Percentiles rank a stretch among this genome's conserved stretches.
Evolutionary conservation across 1,284 basidiomycete genomes (phyloP).

Genomic region (Malassezia globosa): DNA sequence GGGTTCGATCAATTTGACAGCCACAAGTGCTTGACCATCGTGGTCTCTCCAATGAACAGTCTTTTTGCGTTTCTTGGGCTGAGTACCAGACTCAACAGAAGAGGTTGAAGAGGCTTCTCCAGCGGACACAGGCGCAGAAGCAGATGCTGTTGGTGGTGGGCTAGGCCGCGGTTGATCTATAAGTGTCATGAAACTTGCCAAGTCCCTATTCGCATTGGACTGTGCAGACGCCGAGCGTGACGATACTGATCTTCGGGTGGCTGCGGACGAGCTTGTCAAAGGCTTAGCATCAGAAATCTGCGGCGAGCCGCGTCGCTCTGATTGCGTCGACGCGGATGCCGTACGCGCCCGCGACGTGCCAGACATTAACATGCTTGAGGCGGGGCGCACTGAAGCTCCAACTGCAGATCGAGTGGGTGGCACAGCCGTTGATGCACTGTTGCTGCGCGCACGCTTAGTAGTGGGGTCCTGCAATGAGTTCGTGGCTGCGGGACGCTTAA

Average conservation of each 20-base stretch:
- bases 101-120: neutral
- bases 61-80: slow-evolving; percentile 22
- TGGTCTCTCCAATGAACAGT: slow-evolving; percentile 28
- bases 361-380: neutral
- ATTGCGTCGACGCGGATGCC: neutral
- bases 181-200: slow-evolving; percentile 20
- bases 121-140: neutral
- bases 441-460: slow-evolving; percentile 2
- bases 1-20: slow-evolving; percentile 25
- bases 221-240: neutral
- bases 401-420: neutral
- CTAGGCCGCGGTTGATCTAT: slow-evolving; percentile 9
- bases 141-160: neutral
- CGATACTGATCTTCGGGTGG: slow-evolving; percentile 3
- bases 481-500: slow-evolving; percentile 8
- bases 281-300: slow-evolving; percentile 4
- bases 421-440: neutral
- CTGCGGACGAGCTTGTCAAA: neutral
- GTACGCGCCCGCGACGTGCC: neutral
- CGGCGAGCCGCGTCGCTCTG: slow-evolving; percentile 10
- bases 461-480: neutral
- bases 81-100: neutral
- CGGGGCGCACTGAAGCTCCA: neutral
- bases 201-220: slow-evolving; percentile 11
- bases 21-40: slow-evolving; percentile 21